Conservation (phyloP, 768 basidiomycete species). For the Lentinula boryana region DNA sequence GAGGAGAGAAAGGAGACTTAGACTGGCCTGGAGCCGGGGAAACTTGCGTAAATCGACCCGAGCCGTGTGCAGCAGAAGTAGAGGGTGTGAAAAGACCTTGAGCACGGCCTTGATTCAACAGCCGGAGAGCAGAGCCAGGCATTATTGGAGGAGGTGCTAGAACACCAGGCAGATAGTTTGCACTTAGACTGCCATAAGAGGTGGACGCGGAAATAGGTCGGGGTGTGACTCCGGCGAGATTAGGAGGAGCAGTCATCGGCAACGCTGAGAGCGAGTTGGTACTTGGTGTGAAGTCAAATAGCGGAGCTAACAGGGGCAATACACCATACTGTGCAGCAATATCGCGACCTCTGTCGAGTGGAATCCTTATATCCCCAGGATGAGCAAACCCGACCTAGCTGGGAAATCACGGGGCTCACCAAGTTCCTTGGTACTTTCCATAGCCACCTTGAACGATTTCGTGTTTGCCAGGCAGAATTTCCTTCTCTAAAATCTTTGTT, state of each 20-base stretch:
- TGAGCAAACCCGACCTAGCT: conserved; percentile 46
- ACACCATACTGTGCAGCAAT: conserved; percentile 92
- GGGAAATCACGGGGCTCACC: conserved; percentile 78
- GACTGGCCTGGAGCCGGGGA: conserved; percentile 34
- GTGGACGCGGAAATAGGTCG: conserved; percentile 67
- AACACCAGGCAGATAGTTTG: conserved; percentile 45
- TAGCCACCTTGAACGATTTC: conserved; percentile 99
- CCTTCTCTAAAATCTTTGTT: conserved; percentile 96
- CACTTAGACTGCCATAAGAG: conserved; percentile 44
- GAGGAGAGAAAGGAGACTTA: conserved; percentile 39
- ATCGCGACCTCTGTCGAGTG: conserved; percentile 89
- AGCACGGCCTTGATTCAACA: conserved; percentile 80
- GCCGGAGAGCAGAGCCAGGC: conserved; percentile 80
- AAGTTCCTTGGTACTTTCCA: conserved; percentile 98
- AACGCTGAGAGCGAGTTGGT: conserved; percentile 65
- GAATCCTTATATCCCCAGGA: conserved; percentile 61
- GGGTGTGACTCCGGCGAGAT: conserved; percentile 41
- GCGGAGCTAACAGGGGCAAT: conserved; percentile 75
- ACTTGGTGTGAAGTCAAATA: conserved; percentile 90
- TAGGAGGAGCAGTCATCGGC: conserved; percentile 45
- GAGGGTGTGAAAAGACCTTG: conserved; percentile 85
- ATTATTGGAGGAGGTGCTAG: conserved; percentile 81
- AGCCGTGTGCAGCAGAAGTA: conserved; percentile 50
- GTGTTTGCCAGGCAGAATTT: conserved; percentile 90
- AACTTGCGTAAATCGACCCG: conserved; percentile 49